Evolutionary conservation across 2,329 filamentous ascomycete species (phyloP), one percentile per base, ranked within the genome.

Genomic region (Pseudogymnoascus sp.): DNA sequence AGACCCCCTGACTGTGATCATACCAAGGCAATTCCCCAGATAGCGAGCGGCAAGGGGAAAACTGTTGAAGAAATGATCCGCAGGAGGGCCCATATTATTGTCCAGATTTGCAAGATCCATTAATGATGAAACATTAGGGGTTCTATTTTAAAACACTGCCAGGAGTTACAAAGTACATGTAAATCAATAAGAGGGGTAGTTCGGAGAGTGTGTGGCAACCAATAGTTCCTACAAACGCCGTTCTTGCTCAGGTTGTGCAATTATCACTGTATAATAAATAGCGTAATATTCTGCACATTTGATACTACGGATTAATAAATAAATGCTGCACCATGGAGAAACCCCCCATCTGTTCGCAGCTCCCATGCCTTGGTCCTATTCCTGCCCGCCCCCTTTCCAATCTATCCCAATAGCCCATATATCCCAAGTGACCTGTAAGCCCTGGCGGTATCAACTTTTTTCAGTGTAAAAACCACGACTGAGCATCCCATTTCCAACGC

Each of bases 21-120:
- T 16, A 21, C 49, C 28, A 21, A 12, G 16, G 14, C n/a, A 56
- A 56, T 9, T 21, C n/a, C 5, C 49, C 16, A 34, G n/a, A 56
- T 56, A 36, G 49, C 9, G 28, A 34, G n/a, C 49, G n/a, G n/a
- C 28, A 34, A 9, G n/a, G n/a, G 4, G 28, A 14, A 56, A 56
- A 12, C 28, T 3, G 28, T 56, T 36, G 5, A 36, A 34, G 49
- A 36, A 56, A 36, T 56, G 49, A 56, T 56, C 49, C 16, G 16
- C 49, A 56, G 9, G n/a, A 34, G 5, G n/a, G n/a, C 46, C 28
- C 46, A 36, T 56, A 56, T 34, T 56, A 56, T 56, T 56, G n/a
- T 28, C 49, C 49, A 21, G 49, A 21, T 21, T 34, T 56, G 49
- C 28, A 56, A 34, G 28, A 14, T 16, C 28, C 1, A 21, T 36